Conservation (phyloP, 257 asterid species). For the Misopates orontium region DNA sequence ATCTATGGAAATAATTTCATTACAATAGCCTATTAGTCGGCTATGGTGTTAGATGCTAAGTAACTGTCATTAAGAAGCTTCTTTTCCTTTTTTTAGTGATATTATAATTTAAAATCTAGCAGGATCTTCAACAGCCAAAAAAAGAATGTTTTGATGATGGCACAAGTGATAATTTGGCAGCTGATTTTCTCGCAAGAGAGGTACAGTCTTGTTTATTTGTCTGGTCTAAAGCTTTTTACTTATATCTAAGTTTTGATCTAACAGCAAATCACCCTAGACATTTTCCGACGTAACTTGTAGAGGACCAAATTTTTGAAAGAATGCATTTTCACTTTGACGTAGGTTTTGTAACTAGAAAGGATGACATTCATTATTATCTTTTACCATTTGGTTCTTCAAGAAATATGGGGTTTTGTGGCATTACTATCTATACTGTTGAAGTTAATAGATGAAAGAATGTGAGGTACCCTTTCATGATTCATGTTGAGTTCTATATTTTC, state of each 20-base stretch:
- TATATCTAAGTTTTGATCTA: slow-evolving; percentile 13
- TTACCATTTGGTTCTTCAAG: not conserved
- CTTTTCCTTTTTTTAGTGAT: slow-evolving; percentile 14
- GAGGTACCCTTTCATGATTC: not conserved
- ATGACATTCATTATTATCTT: not conserved
- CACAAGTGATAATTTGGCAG: slow-evolving; percentile 27
- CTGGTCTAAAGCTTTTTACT: slow-evolving; percentile 13
- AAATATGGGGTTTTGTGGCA: not conserved
- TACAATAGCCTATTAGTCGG: slow-evolving; percentile 12
- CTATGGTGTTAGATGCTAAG: not conserved
- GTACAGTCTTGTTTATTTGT: slow-evolving; percentile 25
- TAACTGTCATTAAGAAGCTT: not conserved
- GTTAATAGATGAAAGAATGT: too few species aligned
- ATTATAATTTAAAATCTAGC: slow-evolving; percentile 27
- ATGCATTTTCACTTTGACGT: not conserved
- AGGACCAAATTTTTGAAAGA: slow-evolving; percentile 12
- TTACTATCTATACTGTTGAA: too few species aligned
- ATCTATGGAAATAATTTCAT: not conserved
- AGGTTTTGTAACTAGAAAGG: too few species aligned
- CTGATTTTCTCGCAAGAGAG: slow-evolving; percentile 32
- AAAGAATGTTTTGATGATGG: slow-evolving; percentile 37
- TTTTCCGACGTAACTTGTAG: not conserved
- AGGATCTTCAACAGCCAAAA: slow-evolving; percentile 43
- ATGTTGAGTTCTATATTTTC: not conserved
- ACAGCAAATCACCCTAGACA: slow-evolving; percentile 8